Conservation (phyloP, 257 asterid species). For the Plantago elongata region DNA sequence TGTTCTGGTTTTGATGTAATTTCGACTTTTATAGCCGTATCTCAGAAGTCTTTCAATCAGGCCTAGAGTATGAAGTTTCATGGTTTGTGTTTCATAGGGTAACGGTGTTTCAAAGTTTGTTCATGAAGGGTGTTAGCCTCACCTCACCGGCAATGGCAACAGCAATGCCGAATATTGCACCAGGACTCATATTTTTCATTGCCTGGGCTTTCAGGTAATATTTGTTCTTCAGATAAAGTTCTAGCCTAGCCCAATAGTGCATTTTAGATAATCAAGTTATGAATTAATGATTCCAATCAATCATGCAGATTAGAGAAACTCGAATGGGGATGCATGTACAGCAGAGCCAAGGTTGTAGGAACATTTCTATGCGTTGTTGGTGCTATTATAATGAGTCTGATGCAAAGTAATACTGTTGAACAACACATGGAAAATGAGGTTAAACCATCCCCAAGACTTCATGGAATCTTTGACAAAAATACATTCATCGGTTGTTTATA, state of each 20-base stretch:
- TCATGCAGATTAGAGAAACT: constrained; percentile 67
- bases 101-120: constrained; percentile 67
- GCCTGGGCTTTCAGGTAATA: constrained; percentile 70
- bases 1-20: no score
- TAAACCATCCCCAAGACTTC: constrained; percentile 15
- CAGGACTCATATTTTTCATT: constrained; percentile 75
- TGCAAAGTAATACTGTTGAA: constrained; percentile 46
- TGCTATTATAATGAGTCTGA: constrained; percentile 64
- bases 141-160: constrained; percentile 92
- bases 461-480: constrained; percentile 25
- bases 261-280: neutral
- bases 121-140: constrained; percentile 67
- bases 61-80: neutral
- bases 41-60: neutral
- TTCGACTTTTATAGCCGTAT: no score
- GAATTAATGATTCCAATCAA: neutral
- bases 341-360: constrained; percentile 72
- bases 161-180: constrained; percentile 96
- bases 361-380: constrained; percentile 75
- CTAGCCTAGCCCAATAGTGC: neutral
- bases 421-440: constrained; percentile 15
- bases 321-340: constrained; percentile 58
- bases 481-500: constrained; percentile 56
- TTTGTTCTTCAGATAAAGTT: neutral
- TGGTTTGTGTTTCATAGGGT: constrained; percentile 41